These are phyloP conservation scores for Exophiala sp. DNA, from an alignment of 2,329 filamentous ascomycete genomes.

Conservation along the genomic window DNA sequence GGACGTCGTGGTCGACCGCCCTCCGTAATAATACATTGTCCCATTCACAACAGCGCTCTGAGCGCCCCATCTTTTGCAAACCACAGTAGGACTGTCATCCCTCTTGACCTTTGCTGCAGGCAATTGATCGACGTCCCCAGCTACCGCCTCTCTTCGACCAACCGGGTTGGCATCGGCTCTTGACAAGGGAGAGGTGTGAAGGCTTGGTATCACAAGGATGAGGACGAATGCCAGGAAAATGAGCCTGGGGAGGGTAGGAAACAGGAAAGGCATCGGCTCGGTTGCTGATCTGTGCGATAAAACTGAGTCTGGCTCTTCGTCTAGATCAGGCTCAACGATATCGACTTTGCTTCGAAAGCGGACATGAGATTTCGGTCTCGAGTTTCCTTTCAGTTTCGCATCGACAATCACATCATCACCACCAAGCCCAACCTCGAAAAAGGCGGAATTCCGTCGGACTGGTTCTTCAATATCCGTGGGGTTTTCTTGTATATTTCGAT, in stretches of 20 bases:
- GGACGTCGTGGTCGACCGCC: conserved; percentile 57
- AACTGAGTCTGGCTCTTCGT: conserved; percentile 3
- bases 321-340: conserved; percentile 15
- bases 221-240: conserved; percentile 23
- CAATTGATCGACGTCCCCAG: background rate
- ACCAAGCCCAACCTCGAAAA: conserved; percentile 28
- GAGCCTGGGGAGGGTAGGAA: conserved; percentile 21
- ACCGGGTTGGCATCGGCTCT: conserved; percentile 22
- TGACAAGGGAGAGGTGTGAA: conserved; percentile 20
- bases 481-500: background rate
- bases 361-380: conserved; percentile 21
- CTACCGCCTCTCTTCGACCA: conserved; percentile 4
- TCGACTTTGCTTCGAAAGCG: conserved; percentile 25
- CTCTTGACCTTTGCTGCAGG: conserved; percentile 17
- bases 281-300: background rate
- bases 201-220: conserved; percentile 22
- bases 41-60: conserved; percentile 69
- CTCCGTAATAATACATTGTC: conserved; percentile 73
- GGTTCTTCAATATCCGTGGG: background rate
- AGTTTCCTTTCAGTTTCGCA: conserved; percentile 20
- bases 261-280: conserved; percentile 15
- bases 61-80: conserved; percentile 64
- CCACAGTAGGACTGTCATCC: conserved; percentile 49
- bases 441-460: conserved; percentile 22
- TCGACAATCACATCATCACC: conserved; percentile 24